Evolutionary conservation across 2,329 filamentous ascomycete genomes (phyloP).

Genomic region (Hirsutella rhossiliensis): DNA sequence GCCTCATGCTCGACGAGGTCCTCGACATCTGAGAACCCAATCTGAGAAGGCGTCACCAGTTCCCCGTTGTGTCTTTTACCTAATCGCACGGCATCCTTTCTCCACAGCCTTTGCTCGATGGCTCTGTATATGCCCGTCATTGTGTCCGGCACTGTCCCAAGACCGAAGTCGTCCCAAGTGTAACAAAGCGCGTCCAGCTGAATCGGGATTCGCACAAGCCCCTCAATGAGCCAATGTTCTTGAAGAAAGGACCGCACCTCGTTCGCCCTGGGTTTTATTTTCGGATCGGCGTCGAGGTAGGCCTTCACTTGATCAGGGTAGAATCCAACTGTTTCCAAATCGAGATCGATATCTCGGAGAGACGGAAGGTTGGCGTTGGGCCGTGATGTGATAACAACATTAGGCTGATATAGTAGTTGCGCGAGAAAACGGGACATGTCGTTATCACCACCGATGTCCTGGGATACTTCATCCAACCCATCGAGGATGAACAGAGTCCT

Average conservation of each 20-base stretch:
- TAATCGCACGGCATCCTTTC: conserved; percentile 21
- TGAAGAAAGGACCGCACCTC: conserved; percentile 21
- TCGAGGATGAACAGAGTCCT: conserved; percentile 27
- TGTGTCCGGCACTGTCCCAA: conserved; percentile 11
- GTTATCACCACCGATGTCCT: conserved; percentile 5
- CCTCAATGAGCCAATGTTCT: conserved; percentile 17
- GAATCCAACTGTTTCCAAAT: conserved; percentile 29
- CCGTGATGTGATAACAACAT: conserved; percentile 28
- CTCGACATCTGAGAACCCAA: conserved; percentile 6
- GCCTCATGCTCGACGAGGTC: conserved; percentile 8
- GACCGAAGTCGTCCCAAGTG: conserved; percentile 16
- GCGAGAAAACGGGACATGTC: conserved; percentile 12
- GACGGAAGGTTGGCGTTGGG: conserved; percentile 11
- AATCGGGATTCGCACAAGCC: conserved; percentile 29
- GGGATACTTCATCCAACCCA: conserved; percentile 28
- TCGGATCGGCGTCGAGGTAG: conserved; percentile 13
- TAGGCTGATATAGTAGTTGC: conserved; percentile 17
- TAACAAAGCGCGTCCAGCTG: conserved; percentile 31
- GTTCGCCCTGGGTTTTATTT: conserved; percentile 3
- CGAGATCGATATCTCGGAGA: conserved; percentile 16
- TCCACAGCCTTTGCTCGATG: conserved; percentile 23
- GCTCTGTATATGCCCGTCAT: conserved; percentile 23
- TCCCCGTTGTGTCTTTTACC: conserved; percentile 9
- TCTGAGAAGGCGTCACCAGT: background rate
- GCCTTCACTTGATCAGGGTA: conserved; percentile 18